Evolutionary conservation across 202 grass and related monocot species (phyloP), one percentile per base, ranked within the genome.

Genomic region (Brachypodium distachyon): DNA sequence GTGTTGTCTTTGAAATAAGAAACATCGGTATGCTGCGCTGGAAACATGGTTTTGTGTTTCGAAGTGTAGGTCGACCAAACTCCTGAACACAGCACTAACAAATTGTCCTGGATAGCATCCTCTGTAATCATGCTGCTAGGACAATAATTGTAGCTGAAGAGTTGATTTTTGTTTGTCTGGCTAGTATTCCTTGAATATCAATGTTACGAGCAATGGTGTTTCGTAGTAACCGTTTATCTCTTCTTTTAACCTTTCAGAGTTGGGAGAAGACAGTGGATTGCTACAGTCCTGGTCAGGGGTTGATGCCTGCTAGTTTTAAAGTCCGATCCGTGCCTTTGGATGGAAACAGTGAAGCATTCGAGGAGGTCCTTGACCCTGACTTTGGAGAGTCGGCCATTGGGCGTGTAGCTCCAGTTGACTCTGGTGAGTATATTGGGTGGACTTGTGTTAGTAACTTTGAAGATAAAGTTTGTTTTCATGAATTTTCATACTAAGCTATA

Each of bases 291-390:
- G 89, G 91, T 61, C 95, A 92, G 55, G 91, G 95, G 16, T 72
- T 98, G 73, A 98, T 98, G 96, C 89, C 96, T 76, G 96, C 87
- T 86, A 98, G 96, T 86, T 98, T 98, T 56, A 98, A 95, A 91
- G 91, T 95, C 59, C 83, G 85, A 92, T 88, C 95, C 27, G 83
- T 98, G 64, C 89, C 96, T 58, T 83, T 98, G 77, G 91, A 95
- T 83, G 91, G 95, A 92, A 92, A 81, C 60, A 95, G 89, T 64
- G 91, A 95, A 90, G 80, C 89, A 57, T 90, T 95, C 87, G 91
- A 98, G 80, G 96, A 98, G 70, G 85, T 98, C 72, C 89, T 95
- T 77, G 91, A 95, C 60, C 96, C 96, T 65, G 89, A 98, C 72
- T 98, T 95, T 68, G 96, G 91, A 69, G 96, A 95, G 60, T 92